These are phyloP conservation scores for Tolypocladium ophioglossoides DNA, from an alignment of 2,329 filamentous ascomycete species.

Conservation along the genomic window DNA sequence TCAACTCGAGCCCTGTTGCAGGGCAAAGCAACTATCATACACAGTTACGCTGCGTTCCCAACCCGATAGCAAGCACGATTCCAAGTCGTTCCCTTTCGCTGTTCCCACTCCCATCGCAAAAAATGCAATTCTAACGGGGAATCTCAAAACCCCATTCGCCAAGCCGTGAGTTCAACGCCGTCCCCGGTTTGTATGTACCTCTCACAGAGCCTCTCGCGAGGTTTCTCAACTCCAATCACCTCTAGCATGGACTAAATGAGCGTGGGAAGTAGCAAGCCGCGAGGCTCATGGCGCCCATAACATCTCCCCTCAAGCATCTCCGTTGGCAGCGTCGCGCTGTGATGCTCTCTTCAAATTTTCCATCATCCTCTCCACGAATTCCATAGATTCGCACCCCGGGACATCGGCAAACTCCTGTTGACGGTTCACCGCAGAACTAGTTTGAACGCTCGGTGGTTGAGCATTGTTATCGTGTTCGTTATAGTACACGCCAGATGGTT, in stretches of 20 bases:
- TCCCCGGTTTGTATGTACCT: not conserved
- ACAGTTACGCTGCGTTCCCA: not conserved
- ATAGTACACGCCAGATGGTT: not conserved
- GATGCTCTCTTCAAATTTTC: slow-evolving; percentile 34
- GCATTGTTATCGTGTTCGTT: not conserved
- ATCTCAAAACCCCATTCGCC: slow-evolving; percentile 1
- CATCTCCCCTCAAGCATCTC: not conserved
- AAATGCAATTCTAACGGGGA: not conserved
- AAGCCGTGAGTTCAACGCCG: slow-evolving; percentile 1
- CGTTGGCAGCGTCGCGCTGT: slow-evolving; percentile 5
- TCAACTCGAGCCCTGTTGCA: not conserved
- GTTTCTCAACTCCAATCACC: not conserved
- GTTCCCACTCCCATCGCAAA: not conserved
- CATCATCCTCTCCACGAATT: slow-evolving; percentile 43
- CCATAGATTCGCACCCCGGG: slow-evolving; percentile 32
- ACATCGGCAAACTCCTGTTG: slow-evolving; percentile 30
- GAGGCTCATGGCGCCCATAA: not conserved
- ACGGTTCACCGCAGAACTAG: not conserved
- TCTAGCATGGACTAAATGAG: not conserved
- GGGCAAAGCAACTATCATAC: not conserved
- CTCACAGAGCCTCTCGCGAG: not conserved
- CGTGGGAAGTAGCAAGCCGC: not conserved
- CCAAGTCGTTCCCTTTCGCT: not conserved
- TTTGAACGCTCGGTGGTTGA: not conserved
- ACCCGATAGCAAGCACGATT: not conserved